A percentile compares a stretch with the other conserved stretches of the same genome.
Conservation (phyloP, 177 flowering plant genomes). For the Vitis hybrid region DNA sequence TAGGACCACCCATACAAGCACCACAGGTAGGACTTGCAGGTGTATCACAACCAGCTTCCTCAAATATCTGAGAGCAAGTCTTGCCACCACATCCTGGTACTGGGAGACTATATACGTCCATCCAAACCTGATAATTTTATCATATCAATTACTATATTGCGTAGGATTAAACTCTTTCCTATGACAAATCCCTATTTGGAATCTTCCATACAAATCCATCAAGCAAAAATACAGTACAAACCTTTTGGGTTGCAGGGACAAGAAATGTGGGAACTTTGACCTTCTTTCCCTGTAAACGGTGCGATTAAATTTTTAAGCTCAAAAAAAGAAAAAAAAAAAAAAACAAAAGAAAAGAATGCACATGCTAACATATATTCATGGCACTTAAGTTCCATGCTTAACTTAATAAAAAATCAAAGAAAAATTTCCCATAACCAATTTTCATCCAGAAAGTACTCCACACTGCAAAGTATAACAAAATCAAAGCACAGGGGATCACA, state of each 20-base stretch:
- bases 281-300: constrained; percentile 67
- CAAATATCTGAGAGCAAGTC: constrained; percentile 98
- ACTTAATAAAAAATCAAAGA: not conserved
- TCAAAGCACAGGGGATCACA: not conserved
- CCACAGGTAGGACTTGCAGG: constrained; percentile 97
- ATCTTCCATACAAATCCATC: not conserved
- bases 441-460: no score
- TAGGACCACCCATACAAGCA: constrained; percentile 98
- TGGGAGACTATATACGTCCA: constrained; percentile 80
- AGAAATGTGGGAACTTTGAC: constrained; percentile 97
- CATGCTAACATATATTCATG: not conserved
- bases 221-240: constrained; percentile 22
- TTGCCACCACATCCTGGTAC: constrained; percentile 98
- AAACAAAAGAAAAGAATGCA: not conserved
- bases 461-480: no score
- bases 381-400: not conserved
- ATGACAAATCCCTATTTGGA: not conserved
- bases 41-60: constrained; percentile 98
- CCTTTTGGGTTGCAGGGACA: constrained; percentile 99
- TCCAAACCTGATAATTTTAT: constrained; percentile 72
- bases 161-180: not conserved
- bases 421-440: not conserved
- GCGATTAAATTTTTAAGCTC: not conserved
- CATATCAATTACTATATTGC: not conserved
- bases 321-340: not conserved